These are phyloP conservation scores for Trichomonas vaginalis DNA, from an alignment of 208 protist species.

Conservation along the genomic window DNA sequence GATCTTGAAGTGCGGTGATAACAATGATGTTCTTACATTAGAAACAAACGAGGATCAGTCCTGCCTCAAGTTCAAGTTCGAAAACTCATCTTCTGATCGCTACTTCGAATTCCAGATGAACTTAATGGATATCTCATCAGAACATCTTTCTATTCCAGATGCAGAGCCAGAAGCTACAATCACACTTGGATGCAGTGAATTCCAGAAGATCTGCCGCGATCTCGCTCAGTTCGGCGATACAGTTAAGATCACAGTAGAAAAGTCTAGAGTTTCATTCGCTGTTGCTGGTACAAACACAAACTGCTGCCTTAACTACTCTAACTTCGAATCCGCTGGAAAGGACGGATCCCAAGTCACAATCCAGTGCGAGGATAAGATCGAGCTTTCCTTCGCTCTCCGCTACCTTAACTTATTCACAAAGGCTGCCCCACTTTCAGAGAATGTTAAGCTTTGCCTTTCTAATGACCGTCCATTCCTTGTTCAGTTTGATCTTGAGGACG, in stretches of 20 bases:
- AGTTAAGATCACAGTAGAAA: not conserved
- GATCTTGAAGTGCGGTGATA: slow-evolving; percentile 12
- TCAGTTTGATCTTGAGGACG: not conserved
- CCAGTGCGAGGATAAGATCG: not conserved
- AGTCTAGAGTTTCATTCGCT: not conserved
- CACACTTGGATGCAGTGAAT: not conserved
- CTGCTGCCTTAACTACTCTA: not conserved
- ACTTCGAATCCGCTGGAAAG: not conserved
- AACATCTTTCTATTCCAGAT: not conserved
- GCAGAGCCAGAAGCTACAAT: not conserved
- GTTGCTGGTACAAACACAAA: not conserved
- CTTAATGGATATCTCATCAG: slow-evolving; percentile 6
- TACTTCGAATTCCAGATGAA: not conserved
- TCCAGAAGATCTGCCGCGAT: not conserved
- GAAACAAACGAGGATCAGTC: not conserved
- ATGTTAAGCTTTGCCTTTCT: not conserved
- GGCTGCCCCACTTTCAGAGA: not conserved
- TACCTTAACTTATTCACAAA: slow-evolving; percentile 17
- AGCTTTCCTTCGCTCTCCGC: not conserved
- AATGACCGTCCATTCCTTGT: not conserved
- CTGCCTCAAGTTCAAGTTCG: not conserved
- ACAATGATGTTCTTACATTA: not conserved
- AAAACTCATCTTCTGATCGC: not conserved
- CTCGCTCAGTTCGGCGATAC: not conserved
- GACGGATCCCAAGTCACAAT: not conserved